Percentiles rank a stretch among this genome's conserved stretches.
These are phyloP conservation scores for Hanseniaspora pseudoguilliermondii DNA, from an alignment of 805 yeast species.

Conservation along the genomic window DNA sequence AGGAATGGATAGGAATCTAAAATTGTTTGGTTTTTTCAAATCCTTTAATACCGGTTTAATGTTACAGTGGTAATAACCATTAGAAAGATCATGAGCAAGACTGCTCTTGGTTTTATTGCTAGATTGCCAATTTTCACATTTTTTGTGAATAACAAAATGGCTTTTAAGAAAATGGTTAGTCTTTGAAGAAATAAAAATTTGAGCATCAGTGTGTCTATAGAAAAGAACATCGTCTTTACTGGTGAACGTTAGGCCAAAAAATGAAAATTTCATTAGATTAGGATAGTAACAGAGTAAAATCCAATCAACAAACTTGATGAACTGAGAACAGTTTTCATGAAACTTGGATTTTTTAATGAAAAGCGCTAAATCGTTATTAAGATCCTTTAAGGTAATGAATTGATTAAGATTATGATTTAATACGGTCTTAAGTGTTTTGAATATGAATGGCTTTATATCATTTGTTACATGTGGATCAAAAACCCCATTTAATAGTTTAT, in stretches of 20 bases:
- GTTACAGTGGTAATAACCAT: constrained; percentile 28
- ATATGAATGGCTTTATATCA: neutral
- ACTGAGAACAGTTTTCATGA: neutral
- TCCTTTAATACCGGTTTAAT: constrained; percentile 49
- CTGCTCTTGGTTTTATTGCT: neutral
- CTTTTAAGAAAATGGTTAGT: constrained; percentile 31
- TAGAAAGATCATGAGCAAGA: constrained; percentile 16
- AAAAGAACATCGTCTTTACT: constrained; percentile 29
- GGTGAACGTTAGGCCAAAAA: constrained; percentile 56
- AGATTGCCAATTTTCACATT: constrained; percentile 14
- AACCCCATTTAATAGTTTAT: neutral
- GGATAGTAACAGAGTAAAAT: constrained; percentile 36
- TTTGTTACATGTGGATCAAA: neutral
- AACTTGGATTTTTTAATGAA: neutral
- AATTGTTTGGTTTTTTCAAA: constrained; percentile 29
- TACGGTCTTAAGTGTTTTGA: neutral
- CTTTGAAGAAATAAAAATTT: constrained; percentile 31
- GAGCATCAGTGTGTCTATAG: constrained; percentile 53
- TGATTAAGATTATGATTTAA: neutral
- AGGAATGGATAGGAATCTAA: constrained; percentile 51
- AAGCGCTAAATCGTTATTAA: neutral
- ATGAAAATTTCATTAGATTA: constrained; percentile 38
- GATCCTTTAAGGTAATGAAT: neutral
- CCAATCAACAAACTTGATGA: constrained; percentile 34
- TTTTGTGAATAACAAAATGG: neutral